Percentiles rank a stretch among this genome's conserved stretches.
These are phyloP conservation scores for Ehretia macrophylla DNA, from an alignment of 257 asterid species.

Conservation along the genomic window DNA sequence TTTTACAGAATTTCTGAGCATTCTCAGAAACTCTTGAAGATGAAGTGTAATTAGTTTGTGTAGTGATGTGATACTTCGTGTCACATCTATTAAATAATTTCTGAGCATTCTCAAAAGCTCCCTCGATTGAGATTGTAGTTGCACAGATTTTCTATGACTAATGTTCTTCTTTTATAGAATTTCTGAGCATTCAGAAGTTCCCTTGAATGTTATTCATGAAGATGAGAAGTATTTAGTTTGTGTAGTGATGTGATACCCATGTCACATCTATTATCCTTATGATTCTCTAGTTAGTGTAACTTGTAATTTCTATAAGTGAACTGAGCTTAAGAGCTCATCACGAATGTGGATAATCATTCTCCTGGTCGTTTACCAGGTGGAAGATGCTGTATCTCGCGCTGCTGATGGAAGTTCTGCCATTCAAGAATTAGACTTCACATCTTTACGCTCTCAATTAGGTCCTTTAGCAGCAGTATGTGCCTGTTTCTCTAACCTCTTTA, in stretches of 20 bases:
- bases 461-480: conserved; percentile 82
- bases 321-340: background rate
- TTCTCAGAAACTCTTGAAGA: background rate
- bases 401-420: conserved; percentile 65
- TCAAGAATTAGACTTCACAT: conserved; percentile 73
- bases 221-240: no score
- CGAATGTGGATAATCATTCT: background rate
- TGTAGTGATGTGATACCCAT: no score
- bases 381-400: conserved; percentile 82
- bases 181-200: no score
- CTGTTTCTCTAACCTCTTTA: conserved; percentile 18
- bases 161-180: no score
- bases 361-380: conserved; percentile 51
- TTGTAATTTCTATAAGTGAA: conserved; percentile 1
- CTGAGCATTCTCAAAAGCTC: no score
- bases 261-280: no score
- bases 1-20: no score
- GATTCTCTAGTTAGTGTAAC: background rate
- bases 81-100: background rate
- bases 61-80: background rate
- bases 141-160: no score
- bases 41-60: background rate
- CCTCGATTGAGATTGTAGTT: no score
- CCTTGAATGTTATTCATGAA: no score
- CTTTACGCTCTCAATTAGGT: conserved; percentile 84